Percentiles rank a stretch among this genome's conserved stretches.
phyloP scores from a whole-genome alignment of 1,139 yeast species.

The Saccharomyces pastorianus region DNA sequence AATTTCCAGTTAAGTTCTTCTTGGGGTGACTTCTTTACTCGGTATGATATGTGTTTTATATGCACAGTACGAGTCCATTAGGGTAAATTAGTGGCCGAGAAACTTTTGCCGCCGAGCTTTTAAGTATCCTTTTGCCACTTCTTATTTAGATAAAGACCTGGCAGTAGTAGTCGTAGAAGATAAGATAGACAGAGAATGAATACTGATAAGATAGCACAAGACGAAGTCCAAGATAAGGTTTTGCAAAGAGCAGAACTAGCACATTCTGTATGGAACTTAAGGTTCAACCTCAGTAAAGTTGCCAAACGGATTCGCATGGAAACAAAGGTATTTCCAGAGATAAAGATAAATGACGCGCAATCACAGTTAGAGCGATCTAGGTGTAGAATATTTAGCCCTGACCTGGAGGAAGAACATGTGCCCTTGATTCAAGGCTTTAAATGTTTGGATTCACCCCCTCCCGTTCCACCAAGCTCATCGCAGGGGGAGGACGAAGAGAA shows the following conservation, averaged over 20 bases:
- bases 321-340: not conserved
- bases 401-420: not conserved
- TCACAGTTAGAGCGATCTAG: not conserved
- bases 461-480: not conserved
- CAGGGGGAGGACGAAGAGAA: not conserved
- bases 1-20: no score
- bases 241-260: not conserved
- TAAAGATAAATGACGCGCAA: not conserved
- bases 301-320: not conserved
- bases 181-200: not conserved
- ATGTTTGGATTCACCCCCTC: not conserved
- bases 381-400: no score
- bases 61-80: not conserved
- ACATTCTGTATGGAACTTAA: not conserved
- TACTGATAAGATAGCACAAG: not conserved
- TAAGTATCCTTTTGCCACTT: not conserved
- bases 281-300: not conserved
- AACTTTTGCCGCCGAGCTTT: not conserved
- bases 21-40: no score
- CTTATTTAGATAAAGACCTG: not conserved
- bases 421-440: not conserved
- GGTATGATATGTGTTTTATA: not conserved
- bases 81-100: not conserved
- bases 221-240: not conserved
- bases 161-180: not conserved